A percentile compares a stretch with the other conserved stretches of the same genome.
phyloP scores from a whole-genome alignment of 2,329 filamentous ascomycete species.

The Ceratocystis ficicola region DNA sequence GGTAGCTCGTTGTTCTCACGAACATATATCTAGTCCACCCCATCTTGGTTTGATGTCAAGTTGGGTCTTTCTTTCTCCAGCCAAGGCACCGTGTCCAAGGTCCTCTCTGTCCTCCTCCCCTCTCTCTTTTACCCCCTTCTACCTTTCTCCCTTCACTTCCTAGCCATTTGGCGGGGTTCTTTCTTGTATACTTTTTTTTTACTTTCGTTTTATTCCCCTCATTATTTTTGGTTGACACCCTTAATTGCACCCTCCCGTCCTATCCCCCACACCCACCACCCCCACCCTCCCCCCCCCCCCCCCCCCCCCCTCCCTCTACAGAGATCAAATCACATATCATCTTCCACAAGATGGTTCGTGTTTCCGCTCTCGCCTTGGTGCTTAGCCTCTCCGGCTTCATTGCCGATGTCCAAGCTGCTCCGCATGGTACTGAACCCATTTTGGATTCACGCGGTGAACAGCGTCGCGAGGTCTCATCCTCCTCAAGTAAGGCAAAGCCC shows the following conservation, averaged over 20 bases:
- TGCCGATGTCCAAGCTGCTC: conserved; percentile 1
- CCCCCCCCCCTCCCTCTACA: neutral
- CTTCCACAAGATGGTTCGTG: neutral
- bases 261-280: no score
- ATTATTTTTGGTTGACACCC: neutral
- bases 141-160: neutral
- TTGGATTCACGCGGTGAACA: neutral
- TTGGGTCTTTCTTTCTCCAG: conserved; percentile 1
- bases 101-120: neutral
- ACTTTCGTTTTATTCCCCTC: no score
- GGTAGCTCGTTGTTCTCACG: neutral
- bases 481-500: conserved; percentile 12
- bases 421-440: neutral
- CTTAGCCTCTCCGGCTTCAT: conserved; percentile 5
- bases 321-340: neutral
- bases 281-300: no score
- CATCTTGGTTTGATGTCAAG: neutral
- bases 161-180: neutral
- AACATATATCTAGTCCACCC: conserved; percentile 2
- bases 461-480: conserved; percentile 1
- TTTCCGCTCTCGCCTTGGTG: neutral
- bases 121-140: neutral
- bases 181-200: neutral
- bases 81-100: conserved; percentile 6
- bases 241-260: neutral